A percentile compares a stretch with the other conserved stretches of the same genome.
Conservation (phyloP, 1,284 basidiomycete species). For the Butyriboletus regius region DNA sequence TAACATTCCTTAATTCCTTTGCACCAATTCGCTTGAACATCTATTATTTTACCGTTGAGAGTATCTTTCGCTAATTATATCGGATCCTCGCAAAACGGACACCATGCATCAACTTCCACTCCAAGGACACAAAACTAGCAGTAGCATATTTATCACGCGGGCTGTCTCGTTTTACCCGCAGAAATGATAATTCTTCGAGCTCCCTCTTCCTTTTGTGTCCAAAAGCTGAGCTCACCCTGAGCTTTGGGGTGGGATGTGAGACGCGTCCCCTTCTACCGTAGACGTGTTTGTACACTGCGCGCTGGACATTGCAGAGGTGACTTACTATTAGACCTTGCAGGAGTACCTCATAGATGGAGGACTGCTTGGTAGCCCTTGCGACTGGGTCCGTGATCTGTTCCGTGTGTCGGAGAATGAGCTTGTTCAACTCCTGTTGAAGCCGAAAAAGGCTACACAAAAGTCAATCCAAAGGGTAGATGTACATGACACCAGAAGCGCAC, state of each 20-base stretch:
- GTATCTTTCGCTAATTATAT: constrained; percentile 20
- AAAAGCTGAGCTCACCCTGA: constrained; percentile 53
- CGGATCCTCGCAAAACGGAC: constrained; percentile 14
- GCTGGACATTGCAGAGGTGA: constrained; percentile 7
- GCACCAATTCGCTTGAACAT: constrained; percentile 1
- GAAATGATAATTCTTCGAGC: constrained; percentile 50
- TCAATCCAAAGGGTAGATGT: neutral
- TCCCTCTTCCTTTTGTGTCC: constrained; percentile 53
- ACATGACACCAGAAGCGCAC: constrained; percentile 39
- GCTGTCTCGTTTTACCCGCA: constrained; percentile 30
- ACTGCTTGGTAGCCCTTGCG: constrained; percentile 62
- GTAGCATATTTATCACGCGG: constrained; percentile 15
- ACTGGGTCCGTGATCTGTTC: constrained; percentile 58
- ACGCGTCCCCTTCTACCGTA: constrained; percentile 42
- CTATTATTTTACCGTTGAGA: constrained; percentile 8
- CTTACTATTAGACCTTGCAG: constrained; percentile 72
- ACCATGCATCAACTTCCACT: constrained; percentile 10
- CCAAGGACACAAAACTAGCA: constrained; percentile 11
- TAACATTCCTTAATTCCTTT: constrained; percentile 7
- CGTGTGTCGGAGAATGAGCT: constrained; percentile 68
- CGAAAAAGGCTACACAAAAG: constrained; percentile 59
- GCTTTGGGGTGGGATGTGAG: constrained; percentile 51
- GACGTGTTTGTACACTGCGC: constrained; percentile 2
- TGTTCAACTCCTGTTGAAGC: constrained; percentile 77
- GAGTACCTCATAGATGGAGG: constrained; percentile 67